Percentiles rank a stretch among this genome's conserved stretches.
phyloP scores from a whole-genome alignment of 164 flowering plant genomes.

The Berberis vulgaris region DNA sequence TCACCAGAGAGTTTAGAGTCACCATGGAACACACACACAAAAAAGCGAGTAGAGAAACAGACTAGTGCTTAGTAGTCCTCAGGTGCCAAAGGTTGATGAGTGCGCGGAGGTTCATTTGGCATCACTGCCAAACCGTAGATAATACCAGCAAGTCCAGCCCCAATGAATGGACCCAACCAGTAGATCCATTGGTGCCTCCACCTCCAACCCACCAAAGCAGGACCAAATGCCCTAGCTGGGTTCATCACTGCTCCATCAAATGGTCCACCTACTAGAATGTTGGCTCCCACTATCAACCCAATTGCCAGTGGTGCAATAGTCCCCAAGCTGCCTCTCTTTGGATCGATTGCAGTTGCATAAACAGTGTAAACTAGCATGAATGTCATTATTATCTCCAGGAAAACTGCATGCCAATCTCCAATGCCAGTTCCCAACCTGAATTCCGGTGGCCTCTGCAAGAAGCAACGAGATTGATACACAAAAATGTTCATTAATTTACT shows the following conservation, averaged over 20 bases:
- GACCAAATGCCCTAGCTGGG: constrained; percentile 64
- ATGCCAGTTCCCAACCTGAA: constrained; percentile 30
- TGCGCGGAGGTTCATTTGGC: background rate
- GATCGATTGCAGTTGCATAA: constrained; percentile 56
- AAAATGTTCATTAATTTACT: too few relatives aligned
- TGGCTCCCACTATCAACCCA: constrained; percentile 46
- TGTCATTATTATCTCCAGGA: constrained; percentile 54
- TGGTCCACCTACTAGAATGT: constrained; percentile 51
- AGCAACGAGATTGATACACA: too few relatives aligned
- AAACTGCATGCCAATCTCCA: constrained; percentile 26
- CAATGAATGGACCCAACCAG: constrained; percentile 59
- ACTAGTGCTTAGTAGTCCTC: constrained; percentile 18
- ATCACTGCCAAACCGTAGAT: constrained; percentile 31
- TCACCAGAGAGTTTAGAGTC: too few relatives aligned
- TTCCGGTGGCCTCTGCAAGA: constrained; percentile 14
- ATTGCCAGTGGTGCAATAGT: constrained; percentile 49
- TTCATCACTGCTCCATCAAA: constrained; percentile 70
- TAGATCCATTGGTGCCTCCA: constrained; percentile 68
- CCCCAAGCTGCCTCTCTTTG: constrained; percentile 46
- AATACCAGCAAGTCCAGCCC: constrained; percentile 41
- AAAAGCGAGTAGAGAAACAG: too few relatives aligned
- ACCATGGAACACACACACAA: too few relatives aligned
- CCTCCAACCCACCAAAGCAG: constrained; percentile 59
- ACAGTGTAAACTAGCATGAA: constrained; percentile 51
- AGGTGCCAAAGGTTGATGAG: constrained; percentile 23